phyloP scores from a whole-genome alignment of 305 asterid species.

The Solanum hybrid region DNA sequence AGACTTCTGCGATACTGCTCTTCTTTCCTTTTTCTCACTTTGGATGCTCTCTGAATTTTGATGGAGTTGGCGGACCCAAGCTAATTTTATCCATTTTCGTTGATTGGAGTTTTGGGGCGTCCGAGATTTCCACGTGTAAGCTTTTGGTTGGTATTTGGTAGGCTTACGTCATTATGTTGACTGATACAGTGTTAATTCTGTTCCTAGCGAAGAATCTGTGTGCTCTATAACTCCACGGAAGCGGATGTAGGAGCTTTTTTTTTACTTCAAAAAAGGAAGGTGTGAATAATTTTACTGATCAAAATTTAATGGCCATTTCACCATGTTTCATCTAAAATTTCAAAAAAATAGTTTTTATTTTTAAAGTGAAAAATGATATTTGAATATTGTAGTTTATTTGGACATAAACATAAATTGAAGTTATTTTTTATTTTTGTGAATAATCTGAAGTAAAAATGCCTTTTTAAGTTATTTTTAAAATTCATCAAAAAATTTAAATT shows the following conservation, averaged over 20 bases:
- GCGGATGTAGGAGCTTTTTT: not conserved
- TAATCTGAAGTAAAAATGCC: not conserved
- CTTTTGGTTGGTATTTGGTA: not conserved
- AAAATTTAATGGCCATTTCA: not conserved
- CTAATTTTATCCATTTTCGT: slow-evolving; percentile 32
- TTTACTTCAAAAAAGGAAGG: not conserved
- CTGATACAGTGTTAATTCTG: not conserved
- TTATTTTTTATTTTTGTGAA: too few relatives aligned
- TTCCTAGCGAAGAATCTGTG: not conserved
- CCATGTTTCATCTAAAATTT: not conserved
- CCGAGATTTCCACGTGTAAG: not conserved
- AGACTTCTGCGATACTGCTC: slow-evolving; percentile 7
- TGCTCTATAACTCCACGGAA: not conserved
- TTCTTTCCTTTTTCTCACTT: not conserved
- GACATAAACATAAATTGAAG: too few relatives aligned
- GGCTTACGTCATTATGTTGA: not conserved
- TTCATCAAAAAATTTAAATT: not conserved
- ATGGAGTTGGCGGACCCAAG: slow-evolving; percentile 46
- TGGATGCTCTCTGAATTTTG: slow-evolving; percentile 16
- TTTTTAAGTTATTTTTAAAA: too few relatives aligned
- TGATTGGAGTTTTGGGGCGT: slow-evolving; percentile 21
- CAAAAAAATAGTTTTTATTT: too few relatives aligned
- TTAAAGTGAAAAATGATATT: too few relatives aligned
- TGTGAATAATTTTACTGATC: not conserved
- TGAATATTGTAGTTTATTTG: not conserved